phyloP scores from a whole-genome alignment of 208 protist species.

The Crithidia acanthocephali region DNA sequence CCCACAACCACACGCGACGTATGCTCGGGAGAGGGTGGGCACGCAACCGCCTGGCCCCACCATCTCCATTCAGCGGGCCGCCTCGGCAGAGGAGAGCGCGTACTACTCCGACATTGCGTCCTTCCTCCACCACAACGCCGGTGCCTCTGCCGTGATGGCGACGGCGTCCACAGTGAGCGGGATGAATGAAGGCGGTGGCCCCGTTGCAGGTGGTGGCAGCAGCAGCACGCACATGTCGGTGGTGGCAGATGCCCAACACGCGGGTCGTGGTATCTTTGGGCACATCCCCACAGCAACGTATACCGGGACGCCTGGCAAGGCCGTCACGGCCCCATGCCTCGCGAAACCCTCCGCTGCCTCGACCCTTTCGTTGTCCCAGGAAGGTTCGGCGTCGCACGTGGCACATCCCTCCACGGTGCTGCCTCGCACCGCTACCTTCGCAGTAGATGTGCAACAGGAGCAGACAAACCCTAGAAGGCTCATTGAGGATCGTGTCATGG shows the following conservation, averaged over 20 bases:
- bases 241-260: background rate
- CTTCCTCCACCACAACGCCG: slow-evolving; percentile 16
- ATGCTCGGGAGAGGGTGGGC: too few species aligned
- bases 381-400: background rate
- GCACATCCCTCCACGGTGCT: background rate
- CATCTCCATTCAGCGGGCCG: slow-evolving; percentile 7
- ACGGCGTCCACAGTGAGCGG: background rate
- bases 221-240: background rate
- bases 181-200: background rate
- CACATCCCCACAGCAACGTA: background rate
- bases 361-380: background rate
- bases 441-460: slow-evolving; percentile 15
- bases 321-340: background rate
- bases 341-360: background rate
- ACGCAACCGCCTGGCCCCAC: background rate
- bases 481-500: slow-evolving; percentile 27
- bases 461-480: background rate
- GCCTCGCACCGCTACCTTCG: background rate
- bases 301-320: background rate
- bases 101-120: slow-evolving; percentile 41
- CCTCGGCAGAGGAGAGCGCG: slow-evolving; percentile 17
- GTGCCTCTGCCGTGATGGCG: background rate
- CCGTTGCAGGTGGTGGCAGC: too few species aligned
- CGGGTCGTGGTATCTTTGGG: background rate
- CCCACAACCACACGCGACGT: background rate